Evolutionary conservation across 192 early-diverging fungal species (phyloP), one percentile per base, ranked within the genome.

Genomic region (Cetraspora pellucida): DNA sequence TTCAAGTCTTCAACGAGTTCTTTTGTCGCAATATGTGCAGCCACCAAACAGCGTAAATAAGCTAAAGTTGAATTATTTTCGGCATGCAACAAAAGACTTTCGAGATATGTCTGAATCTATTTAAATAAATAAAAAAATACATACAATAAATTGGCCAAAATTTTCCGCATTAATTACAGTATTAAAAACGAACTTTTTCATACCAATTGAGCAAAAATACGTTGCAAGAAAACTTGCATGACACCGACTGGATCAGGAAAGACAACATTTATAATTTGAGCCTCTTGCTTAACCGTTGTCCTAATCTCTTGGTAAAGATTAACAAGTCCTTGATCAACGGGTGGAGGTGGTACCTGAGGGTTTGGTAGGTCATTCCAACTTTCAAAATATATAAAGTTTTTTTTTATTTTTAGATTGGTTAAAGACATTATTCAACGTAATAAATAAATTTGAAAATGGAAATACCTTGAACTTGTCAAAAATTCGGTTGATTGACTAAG

Each of bases 131-230:
- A 71, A 45, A 54, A 54, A n/a, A n/a, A n/a, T n/a, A n/a, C n/a
- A n/a, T n/a, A n/a, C n/a, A n/a, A n/a, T 2, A 49, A 49, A 49
- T 16, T 1, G 10, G 10, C 16, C 10, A 16, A 49, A 49, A 2
- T 16, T 9, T 49, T 49, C 10, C 16, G 10, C 10, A 45, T 14
- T 19, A 77, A n/a, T 10, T 59, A 67, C n/a, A 27, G 52, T 31
- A 14, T 11, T 49, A 13, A n/a, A 17, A 25, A 19, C 21, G 74
- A 75, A 14, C 27, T 54, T 16, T 2, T 30, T 77, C 82, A 58
- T 87, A 94, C 93, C 55, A 94, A 94, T 87, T 99, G 96, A 67
- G 93, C 96, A 87, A 98, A 99, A 7, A 98, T 90, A 70, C 97
- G 90, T 76, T 96, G 94, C 31, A 97, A 86, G 70, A 99, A 94